A percentile compares a stretch with the other conserved stretches of the same genome.
Evolutionary conservation across 306 rosid species (phyloP).

Genomic region (Sicyos edulis): DNA sequence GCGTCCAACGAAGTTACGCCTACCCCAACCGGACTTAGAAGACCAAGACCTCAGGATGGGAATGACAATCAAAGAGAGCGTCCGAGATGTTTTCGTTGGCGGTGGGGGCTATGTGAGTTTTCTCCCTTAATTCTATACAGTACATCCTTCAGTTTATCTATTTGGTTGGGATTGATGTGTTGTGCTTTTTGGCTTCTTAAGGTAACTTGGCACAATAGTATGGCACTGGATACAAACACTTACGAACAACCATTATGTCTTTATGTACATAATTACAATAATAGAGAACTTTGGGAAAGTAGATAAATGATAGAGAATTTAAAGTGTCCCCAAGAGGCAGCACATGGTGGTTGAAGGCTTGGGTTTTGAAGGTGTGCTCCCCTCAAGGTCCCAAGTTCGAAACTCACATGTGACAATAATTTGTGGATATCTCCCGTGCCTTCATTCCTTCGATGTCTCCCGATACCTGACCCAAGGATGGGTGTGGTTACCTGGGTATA

Average conservation of each 20-base stretch:
- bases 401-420: no score
- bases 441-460: no score
- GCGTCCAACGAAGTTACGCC: conserved; percentile 93
- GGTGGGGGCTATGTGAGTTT: conserved; percentile 87
- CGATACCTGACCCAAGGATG: no score
- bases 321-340: no score
- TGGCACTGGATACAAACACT: background rate
- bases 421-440: no score
- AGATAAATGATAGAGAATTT: no score
- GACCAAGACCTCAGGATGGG: conserved; percentile 55
- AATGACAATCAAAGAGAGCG: conserved; percentile 92
- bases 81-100: conserved; percentile 85
- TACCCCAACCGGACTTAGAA: conserved; percentile 66
- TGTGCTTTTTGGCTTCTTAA: background rate
- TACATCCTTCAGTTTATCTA: conserved; percentile 16
- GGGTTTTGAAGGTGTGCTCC: no score
- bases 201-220: background rate
- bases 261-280: no score
- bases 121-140: conserved; percentile 24
- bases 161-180: background rate
- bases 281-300: no score
- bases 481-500: no score
- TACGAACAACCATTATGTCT: background rate
- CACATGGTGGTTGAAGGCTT: no score
- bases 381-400: no score